Conservation (phyloP, 331 rosid genomes). For the Malus hybrid region DNA sequence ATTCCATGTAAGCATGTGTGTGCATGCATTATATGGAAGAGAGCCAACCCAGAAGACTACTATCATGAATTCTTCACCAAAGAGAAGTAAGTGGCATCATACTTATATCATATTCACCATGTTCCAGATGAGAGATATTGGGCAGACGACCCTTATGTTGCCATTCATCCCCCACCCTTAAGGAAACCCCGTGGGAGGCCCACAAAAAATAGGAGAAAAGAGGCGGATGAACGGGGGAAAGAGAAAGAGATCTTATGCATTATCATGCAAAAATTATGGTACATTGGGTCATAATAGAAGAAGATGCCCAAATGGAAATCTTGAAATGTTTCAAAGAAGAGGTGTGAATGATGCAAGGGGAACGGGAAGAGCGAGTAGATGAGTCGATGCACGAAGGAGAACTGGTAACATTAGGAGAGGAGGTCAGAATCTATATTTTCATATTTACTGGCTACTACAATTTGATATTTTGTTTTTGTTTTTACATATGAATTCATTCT, state of each 20-base stretch:
- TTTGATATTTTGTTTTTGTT: neutral
- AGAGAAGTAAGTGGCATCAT: neutral
- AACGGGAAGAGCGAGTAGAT: neutral
- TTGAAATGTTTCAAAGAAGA: neutral
- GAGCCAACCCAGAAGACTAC: neutral
- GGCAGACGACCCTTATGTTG: neutral
- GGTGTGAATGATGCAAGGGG: neutral
- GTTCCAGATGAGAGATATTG: too few relatives aligned
- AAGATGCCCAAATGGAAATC: neutral
- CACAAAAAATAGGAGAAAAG: neutral
- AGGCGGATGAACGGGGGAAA: neutral
- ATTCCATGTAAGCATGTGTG: neutral
- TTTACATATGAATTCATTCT: neutral
- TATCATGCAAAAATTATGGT: neutral
- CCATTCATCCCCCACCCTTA: neutral
- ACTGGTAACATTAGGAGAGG: neutral
- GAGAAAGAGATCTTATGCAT: neutral
- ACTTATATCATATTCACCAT: neutral
- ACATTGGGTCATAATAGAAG: neutral
- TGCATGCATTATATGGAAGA: neutral
- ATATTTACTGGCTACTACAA: neutral
- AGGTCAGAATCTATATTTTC: neutral
- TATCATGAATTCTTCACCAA: too few relatives aligned
- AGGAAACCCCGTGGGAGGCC: neutral
- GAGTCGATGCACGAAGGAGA: neutral